Conservation (phyloP, 2,329 filamentous ascomycete genomes). For the Neonectria magnoliae region DNA sequence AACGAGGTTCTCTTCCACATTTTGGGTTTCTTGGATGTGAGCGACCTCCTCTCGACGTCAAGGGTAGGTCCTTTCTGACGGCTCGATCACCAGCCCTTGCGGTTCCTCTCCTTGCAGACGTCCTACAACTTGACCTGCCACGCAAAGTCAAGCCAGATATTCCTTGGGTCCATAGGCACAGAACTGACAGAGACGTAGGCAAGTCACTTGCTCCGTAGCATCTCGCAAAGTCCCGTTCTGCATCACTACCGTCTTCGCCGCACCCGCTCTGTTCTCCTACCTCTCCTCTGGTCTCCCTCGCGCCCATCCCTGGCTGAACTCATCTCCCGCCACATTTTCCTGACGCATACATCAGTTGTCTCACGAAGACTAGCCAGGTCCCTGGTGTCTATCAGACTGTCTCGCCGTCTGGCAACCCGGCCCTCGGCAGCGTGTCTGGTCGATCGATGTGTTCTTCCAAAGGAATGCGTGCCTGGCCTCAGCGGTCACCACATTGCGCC, state of each 20-base stretch:
- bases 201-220: slow-evolving; percentile 68
- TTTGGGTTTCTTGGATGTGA: slow-evolving; percentile 65
- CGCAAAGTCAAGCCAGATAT: neutral
- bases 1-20: slow-evolving; percentile 68
- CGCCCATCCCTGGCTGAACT: slow-evolving; percentile 71
- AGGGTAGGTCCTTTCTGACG: slow-evolving; percentile 57
- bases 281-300: slow-evolving; percentile 64
- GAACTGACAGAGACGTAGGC: slow-evolving; percentile 55
- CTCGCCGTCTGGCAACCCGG: slow-evolving; percentile 67
- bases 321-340: slow-evolving; percentile 71
- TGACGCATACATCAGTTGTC: slow-evolving; percentile 72
- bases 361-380: slow-evolving; percentile 71
- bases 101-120: neutral
- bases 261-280: slow-evolving; percentile 63
- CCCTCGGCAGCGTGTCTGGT: slow-evolving; percentile 70
- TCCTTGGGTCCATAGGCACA: slow-evolving; percentile 11
- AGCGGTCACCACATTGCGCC: slow-evolving; percentile 61
- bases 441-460: slow-evolving; percentile 70
- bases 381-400: slow-evolving; percentile 72
- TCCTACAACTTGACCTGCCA: neutral
- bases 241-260: slow-evolving; percentile 70
- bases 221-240: slow-evolving; percentile 73
- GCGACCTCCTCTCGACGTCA: slow-evolving; percentile 64
- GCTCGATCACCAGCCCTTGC: neutral
- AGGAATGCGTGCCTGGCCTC: slow-evolving; percentile 67